Conservation (phyloP, 495 filamentous ascomycete genomes). For the Hyaloscypha hepaticicola region DNA sequence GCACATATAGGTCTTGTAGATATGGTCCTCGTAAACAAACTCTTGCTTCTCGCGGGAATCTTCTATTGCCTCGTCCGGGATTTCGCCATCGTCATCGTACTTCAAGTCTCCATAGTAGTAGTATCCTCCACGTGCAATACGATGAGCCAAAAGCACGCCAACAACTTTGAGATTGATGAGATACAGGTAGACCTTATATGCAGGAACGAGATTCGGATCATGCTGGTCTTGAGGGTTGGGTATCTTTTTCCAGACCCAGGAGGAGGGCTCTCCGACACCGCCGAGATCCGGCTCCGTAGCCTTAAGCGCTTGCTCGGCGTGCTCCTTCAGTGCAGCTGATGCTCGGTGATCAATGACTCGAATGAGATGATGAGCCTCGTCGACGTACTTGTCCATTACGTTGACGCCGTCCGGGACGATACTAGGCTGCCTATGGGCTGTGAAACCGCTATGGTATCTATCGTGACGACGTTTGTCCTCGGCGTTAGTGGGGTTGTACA, state of each 20-base stretch:
- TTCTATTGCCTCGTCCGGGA: no score
- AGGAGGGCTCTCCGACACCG: slow-evolving; percentile 1
- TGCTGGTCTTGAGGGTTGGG: slow-evolving; percentile 1
- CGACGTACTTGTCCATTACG: neutral
- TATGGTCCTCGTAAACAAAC: neutral
- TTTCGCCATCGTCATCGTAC: neutral
- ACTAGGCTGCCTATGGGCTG: neutral
- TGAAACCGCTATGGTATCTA: neutral
- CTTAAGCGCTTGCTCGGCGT: slow-evolving; percentile 3
- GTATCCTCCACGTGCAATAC: slow-evolving; percentile 4
- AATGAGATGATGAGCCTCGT: neutral
- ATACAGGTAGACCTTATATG: slow-evolving; percentile 23
- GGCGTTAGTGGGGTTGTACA: slow-evolving; percentile 14
- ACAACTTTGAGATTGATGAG: slow-evolving; percentile 3
- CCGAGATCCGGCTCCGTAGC: neutral
- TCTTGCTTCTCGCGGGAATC: neutral
- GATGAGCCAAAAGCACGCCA: slow-evolving; percentile 11
- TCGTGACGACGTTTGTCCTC: slow-evolving; percentile 10
- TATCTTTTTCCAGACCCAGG: slow-evolving; percentile 6
- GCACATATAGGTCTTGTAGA: slow-evolving; percentile 6
- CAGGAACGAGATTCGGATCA: slow-evolving; percentile 6
- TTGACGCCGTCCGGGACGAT: neutral
- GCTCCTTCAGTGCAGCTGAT: neutral
- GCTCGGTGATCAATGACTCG: neutral
- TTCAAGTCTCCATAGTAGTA: neutral